phyloP scores from a whole-genome alignment of 1,284 basidiomycete genomes.

The Golubevia sp. region DNA sequence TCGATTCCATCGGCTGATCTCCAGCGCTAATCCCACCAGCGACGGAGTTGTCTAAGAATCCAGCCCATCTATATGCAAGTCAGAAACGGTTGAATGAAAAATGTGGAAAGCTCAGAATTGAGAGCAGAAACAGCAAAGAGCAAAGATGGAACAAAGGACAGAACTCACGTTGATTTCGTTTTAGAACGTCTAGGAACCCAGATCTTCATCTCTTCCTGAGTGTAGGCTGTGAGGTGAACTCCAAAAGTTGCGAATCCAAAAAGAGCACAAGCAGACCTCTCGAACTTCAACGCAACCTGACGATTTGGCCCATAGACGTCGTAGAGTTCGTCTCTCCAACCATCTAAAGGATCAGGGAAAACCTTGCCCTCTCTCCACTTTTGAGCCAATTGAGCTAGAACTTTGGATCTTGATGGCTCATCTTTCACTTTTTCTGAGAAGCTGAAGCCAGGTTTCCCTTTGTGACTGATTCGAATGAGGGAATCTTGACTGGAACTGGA shows the following conservation, averaged over 20 bases:
- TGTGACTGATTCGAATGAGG: neutral
- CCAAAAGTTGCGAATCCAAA: constrained; percentile 89
- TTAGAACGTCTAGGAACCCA: constrained; percentile 86
- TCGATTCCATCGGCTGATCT: constrained; percentile 73
- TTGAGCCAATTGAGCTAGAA: constrained; percentile 22
- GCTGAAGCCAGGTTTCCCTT: neutral
- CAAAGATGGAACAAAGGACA: constrained; percentile 12
- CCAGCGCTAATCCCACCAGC: constrained; percentile 71
- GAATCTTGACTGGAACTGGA: neutral
- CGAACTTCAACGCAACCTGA: constrained; percentile 79
- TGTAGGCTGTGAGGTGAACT: constrained; percentile 73
- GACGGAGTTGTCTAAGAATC: constrained; percentile 70
- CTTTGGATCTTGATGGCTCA: constrained; percentile 2
- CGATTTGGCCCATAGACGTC: constrained; percentile 29
- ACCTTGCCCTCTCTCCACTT: constrained; percentile 26
- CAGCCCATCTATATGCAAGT: constrained; percentile 26
- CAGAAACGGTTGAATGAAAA: constrained; percentile 33
- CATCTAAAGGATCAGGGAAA: constrained; percentile 57
- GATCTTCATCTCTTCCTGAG: constrained; percentile 63
- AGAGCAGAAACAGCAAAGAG: neutral
- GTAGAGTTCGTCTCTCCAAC: constrained; percentile 53
- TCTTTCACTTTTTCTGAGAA: neutral
- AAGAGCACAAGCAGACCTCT: constrained; percentile 82
- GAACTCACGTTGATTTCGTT: constrained; percentile 81
- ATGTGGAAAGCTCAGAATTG: constrained; percentile 58